phyloP scores from a whole-genome alignment of 2,329 filamentous ascomycete genomes.

The Akanthomyces uredinophilus region DNA sequence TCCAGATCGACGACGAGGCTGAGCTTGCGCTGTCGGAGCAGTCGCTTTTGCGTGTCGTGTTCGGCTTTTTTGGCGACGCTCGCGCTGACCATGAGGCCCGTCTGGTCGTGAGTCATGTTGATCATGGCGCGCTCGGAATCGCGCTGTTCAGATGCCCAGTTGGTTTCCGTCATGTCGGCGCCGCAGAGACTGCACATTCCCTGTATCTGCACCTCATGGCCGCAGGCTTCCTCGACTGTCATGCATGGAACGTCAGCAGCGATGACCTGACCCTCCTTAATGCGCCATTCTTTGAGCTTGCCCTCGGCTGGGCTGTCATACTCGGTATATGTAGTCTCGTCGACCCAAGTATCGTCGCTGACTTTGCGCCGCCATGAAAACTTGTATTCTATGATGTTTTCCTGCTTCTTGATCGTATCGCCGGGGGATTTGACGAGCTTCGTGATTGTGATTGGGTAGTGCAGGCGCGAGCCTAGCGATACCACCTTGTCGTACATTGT shows the following conservation, averaged over 20 bases:
- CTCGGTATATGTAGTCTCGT: constrained; percentile 65
- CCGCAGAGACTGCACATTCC: constrained; percentile 90
- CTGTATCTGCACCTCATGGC: constrained; percentile 85
- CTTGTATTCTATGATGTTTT: constrained; percentile 78
- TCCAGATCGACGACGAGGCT: constrained; percentile 95
- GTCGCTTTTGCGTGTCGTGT: constrained; percentile 76
- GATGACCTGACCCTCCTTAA: constrained; percentile 63
- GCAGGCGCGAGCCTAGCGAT: constrained; percentile 58
- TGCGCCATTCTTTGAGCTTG: constrained; percentile 68
- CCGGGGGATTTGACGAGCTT: constrained; percentile 72
- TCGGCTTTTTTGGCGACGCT: constrained; percentile 77
- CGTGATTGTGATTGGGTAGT: constrained; percentile 90
- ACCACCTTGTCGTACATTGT: constrained; percentile 39
- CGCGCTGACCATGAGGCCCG: constrained; percentile 76
- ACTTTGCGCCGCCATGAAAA: constrained; percentile 77
- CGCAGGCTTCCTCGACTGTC: constrained; percentile 84
- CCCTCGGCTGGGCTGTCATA: constrained; percentile 85
- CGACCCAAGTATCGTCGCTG: constrained; percentile 56
- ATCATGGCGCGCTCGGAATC: constrained; percentile 86
- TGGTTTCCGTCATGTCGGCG: constrained; percentile 89
- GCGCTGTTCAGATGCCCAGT: constrained; percentile 73
- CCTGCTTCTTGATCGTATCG: constrained; percentile 69
- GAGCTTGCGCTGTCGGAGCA: constrained; percentile 76
- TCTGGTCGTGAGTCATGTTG: constrained; percentile 92
- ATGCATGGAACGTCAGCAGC: constrained; percentile 54